Evolutionary conservation across 495 filamentous ascomycete species (phyloP), one percentile per base, ranked within the genome.

Genomic region (Xeromyces bisporus): DNA sequence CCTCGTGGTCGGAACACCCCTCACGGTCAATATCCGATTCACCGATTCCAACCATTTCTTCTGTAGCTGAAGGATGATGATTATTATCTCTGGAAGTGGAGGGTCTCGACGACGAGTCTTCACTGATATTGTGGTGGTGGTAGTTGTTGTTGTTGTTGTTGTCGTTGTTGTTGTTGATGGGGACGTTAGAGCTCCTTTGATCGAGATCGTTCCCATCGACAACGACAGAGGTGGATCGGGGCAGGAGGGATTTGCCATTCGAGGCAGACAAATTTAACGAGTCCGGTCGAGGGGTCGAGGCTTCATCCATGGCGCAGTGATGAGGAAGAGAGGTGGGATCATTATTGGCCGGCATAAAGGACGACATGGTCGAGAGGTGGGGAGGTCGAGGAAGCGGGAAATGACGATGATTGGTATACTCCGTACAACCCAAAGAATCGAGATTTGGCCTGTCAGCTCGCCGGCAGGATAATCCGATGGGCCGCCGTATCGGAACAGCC

Each of bases 281-380:
- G 15, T 56, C 66, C 14, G 73, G 67, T 52, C 66, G 73, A 47
- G 62, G 79, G 40, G 63, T 76, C 42, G 57, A 68, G 43, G 63
- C 70, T 45, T 64, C 71, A 21, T 64, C 62, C 41, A 63, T 64
- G 33, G 46, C 38, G 34, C 60, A 60, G 24, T 60, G 62, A 21
- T 66, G 63, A 35, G 69, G 59, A 30, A 62, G 53, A 15, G 81
- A 65, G 35, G 69, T 71, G n/a, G n/a, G n/a, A n/a, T n/a, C n/a
- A 32, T 71, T 77, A 57, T 86, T 84, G 49, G 87, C 79, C 37
- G 82, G 71, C 40, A 73, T 71, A 49, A 87, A 85, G 32, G 75
- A 55, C 27, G 71, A 62, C 69, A 73, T 61, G 42, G 45, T 46
- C 43, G 35, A 32, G 41, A 26, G 15, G 29, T 34, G 30, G 20